Evolutionary conservation across 768 basidiomycete genomes (phyloP).

Genomic region (Hericium coralloides): DNA sequence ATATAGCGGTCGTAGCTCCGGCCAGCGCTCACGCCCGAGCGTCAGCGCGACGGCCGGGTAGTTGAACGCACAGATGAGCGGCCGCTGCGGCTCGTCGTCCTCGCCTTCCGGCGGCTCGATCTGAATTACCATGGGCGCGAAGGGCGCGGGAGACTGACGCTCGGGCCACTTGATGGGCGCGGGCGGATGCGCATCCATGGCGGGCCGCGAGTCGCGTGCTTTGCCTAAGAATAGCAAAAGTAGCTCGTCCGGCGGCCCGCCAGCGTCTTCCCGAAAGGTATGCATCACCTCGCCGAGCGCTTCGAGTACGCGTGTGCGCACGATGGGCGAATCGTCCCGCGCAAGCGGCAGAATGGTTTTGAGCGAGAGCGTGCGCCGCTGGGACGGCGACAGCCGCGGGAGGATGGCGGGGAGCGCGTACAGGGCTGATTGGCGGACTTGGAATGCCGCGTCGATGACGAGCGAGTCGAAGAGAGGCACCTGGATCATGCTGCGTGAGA

Average conservation of each 20-base stretch:
- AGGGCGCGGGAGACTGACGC: background rate
- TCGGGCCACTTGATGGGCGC: constrained; percentile 10
- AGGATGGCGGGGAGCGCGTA: constrained; percentile 80
- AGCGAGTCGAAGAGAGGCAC: constrained; percentile 72
- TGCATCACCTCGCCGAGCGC: constrained; percentile 84
- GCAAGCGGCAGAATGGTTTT: constrained; percentile 56
- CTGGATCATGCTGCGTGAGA: constrained; percentile 28
- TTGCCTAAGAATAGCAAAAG: constrained; percentile 62
- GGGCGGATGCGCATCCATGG: background rate
- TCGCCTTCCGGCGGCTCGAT: background rate
- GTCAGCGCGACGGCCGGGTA: constrained; percentile 86
- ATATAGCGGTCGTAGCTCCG: constrained; percentile 60
- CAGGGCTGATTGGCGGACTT: constrained; percentile 82
- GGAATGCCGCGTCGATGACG: constrained; percentile 59
- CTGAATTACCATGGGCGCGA: background rate
- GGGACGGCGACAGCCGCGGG: constrained; percentile 46
- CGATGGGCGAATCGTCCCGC: constrained; percentile 51
- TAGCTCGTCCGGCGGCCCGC: constrained; percentile 67
- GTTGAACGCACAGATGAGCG: constrained; percentile 80
- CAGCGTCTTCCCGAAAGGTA: constrained; percentile 59
- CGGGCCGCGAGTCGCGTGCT: background rate
- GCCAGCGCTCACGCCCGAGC: constrained; percentile 70
- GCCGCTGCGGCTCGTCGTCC: constrained; percentile 54
- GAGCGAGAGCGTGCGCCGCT: constrained; percentile 58
- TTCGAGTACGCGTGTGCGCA: constrained; percentile 77